Evolutionary conservation across 768 basidiomycete species (phyloP).

Genomic region (Fomitopsis pulvina): DNA sequence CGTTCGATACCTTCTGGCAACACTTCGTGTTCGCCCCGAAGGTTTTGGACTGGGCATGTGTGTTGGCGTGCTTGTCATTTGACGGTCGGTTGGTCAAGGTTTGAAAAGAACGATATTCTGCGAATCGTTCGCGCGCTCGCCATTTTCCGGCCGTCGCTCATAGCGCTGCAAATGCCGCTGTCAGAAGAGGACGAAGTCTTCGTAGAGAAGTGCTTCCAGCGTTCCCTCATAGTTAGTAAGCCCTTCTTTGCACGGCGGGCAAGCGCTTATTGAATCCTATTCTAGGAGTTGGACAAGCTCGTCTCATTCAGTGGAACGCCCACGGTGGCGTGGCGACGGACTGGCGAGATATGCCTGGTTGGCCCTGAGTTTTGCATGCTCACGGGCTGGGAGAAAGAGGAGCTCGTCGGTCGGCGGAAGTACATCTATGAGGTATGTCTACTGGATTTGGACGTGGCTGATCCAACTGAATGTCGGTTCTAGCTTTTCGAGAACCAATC

Average conservation of each 20-base stretch:
- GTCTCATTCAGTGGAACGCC: conserved; percentile 97
- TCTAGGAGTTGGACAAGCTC: conserved; percentile 90
- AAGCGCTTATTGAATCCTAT: neutral
- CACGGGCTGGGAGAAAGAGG: conserved; percentile 84
- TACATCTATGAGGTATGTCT: conserved; percentile 59
- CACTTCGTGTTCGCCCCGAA: neutral
- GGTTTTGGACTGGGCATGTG: conserved; percentile 4
- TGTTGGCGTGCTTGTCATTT: no score
- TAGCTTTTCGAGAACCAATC: conserved; percentile 94
- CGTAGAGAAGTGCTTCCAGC: conserved; percentile 92
- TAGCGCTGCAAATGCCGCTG: conserved; percentile 96
- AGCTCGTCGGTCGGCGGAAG: conserved; percentile 55
- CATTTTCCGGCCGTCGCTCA: conserved; percentile 92
- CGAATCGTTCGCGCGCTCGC: conserved; percentile 93
- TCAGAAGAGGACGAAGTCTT: conserved; percentile 95
- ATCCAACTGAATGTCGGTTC: neutral
- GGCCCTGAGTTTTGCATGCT: conserved; percentile 95
- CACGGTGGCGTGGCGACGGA: conserved; percentile 95
- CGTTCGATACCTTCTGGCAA: conserved; percentile 29
- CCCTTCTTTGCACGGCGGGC: conserved; percentile 7
- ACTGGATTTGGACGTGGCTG: conserved; percentile 10
- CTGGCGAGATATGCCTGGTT: conserved; percentile 95
- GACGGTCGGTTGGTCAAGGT: conserved; percentile 49
- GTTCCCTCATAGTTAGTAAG: conserved; percentile 71
- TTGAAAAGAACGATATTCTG: conserved; percentile 93